Evolutionary conservation across 768 basidiomycete genomes (phyloP).

Genomic region (Leccinum pellstonianum): DNA sequence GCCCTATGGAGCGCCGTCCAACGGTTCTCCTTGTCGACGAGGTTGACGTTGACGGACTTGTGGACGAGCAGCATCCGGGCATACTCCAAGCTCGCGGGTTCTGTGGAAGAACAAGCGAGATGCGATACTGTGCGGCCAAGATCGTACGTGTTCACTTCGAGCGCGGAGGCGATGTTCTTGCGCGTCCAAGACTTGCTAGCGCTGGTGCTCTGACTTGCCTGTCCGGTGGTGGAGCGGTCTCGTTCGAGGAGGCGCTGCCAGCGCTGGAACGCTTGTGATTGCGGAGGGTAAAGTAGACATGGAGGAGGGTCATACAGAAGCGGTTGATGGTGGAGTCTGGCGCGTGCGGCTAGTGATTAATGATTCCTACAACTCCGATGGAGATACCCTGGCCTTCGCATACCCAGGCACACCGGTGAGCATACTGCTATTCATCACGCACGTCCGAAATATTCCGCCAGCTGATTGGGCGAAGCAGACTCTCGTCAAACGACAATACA

Average conservation of each 20-base stretch:
- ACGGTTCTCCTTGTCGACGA: slow-evolving; percentile 77
- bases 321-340: no score
- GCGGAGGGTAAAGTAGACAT: slow-evolving; percentile 69
- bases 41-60: slow-evolving; percentile 74
- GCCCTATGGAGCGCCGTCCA: slow-evolving; percentile 93
- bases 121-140: slow-evolving; percentile 80
- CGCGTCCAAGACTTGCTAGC: slow-evolving; percentile 59
- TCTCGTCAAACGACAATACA: no score
- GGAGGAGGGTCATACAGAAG: slow-evolving; percentile 66
- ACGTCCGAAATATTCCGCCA: no score
- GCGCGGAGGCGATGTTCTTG: slow-evolving; percentile 36
- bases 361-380: no score
- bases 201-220: slow-evolving; percentile 40
- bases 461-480: no score
- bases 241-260: slow-evolving; percentile 49
- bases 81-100: slow-evolving; percentile 68
- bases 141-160: slow-evolving; percentile 73
- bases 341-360: no score
- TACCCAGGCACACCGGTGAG: no score
- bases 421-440: no score
- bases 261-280: slow-evolving; percentile 77
- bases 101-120: slow-evolving; percentile 66
- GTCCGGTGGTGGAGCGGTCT: slow-evolving; percentile 34
- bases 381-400: no score
- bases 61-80: slow-evolving; percentile 73